These are phyloP conservation scores for Sporothrix protearum DNA, from an alignment of 2,329 filamentous ascomycete genomes.

Conservation along the genomic window DNA sequence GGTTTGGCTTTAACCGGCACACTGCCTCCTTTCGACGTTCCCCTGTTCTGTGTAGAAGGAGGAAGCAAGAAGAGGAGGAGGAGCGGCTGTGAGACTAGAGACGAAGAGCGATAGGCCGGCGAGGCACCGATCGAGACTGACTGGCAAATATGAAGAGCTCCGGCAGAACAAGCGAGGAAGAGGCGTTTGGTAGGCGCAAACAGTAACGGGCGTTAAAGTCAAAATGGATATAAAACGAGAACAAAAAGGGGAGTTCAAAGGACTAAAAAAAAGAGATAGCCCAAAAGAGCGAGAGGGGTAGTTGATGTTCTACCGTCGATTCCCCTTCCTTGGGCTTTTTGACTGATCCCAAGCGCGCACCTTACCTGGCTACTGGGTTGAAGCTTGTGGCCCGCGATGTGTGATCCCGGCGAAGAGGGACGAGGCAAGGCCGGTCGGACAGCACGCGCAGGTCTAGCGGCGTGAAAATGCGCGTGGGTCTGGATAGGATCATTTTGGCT, in stretches of 20 bases:
- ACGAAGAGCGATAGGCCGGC: neutral
- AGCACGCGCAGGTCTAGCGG: conserved; percentile 16
- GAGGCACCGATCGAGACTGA: neutral
- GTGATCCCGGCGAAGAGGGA: conserved; percentile 4
- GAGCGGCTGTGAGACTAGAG: conserved; percentile 15
- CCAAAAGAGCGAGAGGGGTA: conserved; percentile 3
- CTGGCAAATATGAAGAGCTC: neutral
- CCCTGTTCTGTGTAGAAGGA: conserved; percentile 3
- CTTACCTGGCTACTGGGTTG: neutral
- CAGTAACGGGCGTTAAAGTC: neutral
- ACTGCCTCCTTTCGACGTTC: conserved; percentile 2
- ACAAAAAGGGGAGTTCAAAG: neutral
- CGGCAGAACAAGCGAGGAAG: neutral
- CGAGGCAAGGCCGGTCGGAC: neutral
- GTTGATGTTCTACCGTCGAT: neutral
- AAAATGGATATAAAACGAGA: neutral
- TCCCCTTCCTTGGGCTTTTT: neutral
- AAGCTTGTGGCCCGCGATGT: conserved; percentile 15
- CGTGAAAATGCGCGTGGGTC: neutral
- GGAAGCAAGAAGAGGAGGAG: neutral
- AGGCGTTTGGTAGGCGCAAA: neutral
- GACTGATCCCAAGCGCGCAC: conserved; percentile 11
- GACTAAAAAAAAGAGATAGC: neutral
- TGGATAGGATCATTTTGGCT: neutral
- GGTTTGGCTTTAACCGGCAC: neutral